Percentiles rank a stretch among this genome's conserved stretches.
Conservation (phyloP, 192 early-diverging fungal genomes). For the Backusella morwellensis region DNA sequence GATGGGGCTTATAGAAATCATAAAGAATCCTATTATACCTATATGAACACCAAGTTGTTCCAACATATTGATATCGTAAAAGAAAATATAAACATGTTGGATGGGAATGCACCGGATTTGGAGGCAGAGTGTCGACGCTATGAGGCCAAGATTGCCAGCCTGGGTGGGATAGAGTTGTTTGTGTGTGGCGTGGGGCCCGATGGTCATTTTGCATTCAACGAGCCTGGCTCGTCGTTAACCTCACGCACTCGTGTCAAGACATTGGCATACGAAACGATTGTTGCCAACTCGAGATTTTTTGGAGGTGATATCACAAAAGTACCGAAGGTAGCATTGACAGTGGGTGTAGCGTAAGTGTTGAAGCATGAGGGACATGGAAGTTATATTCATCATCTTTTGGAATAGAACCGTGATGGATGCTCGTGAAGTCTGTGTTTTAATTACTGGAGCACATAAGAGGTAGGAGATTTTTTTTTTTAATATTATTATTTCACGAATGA, state of each 20-base stretch:
- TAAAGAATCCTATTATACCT: slow-evolving; percentile 78
- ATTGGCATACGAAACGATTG: slow-evolving; percentile 63
- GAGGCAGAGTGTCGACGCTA: slow-evolving; percentile 75
- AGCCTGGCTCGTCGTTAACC: slow-evolving; percentile 79
- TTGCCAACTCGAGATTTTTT: slow-evolving; percentile 43
- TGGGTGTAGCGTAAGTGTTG: slow-evolving; percentile 65
- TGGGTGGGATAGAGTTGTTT: slow-evolving; percentile 87
- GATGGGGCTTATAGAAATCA: slow-evolving; percentile 11
- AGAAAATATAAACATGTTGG: slow-evolving; percentile 73
- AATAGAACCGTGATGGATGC: slow-evolving; percentile 80
- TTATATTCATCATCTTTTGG: background rate
- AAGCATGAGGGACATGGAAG: background rate
- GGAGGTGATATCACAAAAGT: slow-evolving; percentile 78
- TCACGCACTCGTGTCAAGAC: slow-evolving; percentile 84
- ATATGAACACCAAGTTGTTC: slow-evolving; percentile 86
- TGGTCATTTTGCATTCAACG: slow-evolving; percentile 84
- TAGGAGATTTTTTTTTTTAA: slow-evolving; percentile 28
- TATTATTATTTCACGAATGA: background rate
- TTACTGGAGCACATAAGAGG: slow-evolving; percentile 78
- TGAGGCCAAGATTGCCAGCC: slow-evolving; percentile 72
- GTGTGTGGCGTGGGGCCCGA: slow-evolving; percentile 83
- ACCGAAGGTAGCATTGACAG: slow-evolving; percentile 80
- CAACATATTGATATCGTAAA: slow-evolving; percentile 61
- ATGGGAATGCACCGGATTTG: slow-evolving; percentile 79
- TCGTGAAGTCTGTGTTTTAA: slow-evolving; percentile 79